Evolutionary conservation across 192 early-diverging fungal species (phyloP), one percentile per base, ranked within the genome.

Genomic region (Podila clonocystis): DNA sequence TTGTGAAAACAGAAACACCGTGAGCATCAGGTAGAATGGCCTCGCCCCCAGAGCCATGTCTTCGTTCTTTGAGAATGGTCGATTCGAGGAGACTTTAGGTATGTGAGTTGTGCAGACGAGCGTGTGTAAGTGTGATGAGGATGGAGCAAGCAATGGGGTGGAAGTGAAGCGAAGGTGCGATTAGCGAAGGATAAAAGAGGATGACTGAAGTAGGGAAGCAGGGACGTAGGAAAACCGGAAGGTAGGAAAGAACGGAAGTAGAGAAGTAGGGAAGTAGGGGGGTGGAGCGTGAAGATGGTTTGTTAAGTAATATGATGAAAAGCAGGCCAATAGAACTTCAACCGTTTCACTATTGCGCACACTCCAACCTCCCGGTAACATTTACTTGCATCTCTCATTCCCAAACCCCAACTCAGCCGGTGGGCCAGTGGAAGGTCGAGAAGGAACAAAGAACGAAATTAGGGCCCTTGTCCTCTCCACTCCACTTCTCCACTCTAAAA

Each of bases 11-110:
- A 80, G 62, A 31, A 80, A 80, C 41, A 80, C 30, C 12, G 70
- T 80, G 29, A 80, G 61, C 50, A 63, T 55, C 9, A 80, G 77
- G 60, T 80, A 80, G 61, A 80, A 80, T 29, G 70, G 62, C 71
- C 62, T 65, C 4, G 68, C 63, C 9, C 64, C 55, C 12, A 78
- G 36, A 19, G 75, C 69, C 75, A 78, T 78, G 71, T 30, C 52
- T 30, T 33, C 3, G 60, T 8, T 5, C 29, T 29, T 17, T 17
- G 17, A 28, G 31, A 61, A 20, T 29, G 59, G 30, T n/a, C 3
- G 59, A 34, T 29, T 58, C 24, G 57, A 22, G 57, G 57, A 30
- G 59, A 33, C 17, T 19, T 31, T 34, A 8, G 59, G 28, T 7
- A 13, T 20, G 59, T 17, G 29, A 50, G 45, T 3, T 66, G 31